Conservation (phyloP, 2,329 filamentous ascomycete species). For the Neopestalotiopsis sp. region DNA sequence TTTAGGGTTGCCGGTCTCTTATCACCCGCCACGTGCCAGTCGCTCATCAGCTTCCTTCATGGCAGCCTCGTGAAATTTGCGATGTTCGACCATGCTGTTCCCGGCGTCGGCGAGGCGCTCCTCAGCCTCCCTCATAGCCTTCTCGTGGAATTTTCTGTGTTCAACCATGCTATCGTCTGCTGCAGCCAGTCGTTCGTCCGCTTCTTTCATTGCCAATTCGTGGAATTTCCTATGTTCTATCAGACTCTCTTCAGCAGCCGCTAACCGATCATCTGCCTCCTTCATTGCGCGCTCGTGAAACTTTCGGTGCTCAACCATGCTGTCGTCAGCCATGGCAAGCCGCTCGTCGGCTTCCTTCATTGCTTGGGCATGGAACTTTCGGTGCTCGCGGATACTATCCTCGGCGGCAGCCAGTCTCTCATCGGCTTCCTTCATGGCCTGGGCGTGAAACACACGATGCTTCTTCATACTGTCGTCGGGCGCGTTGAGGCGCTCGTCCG, state of each 20-base stretch:
- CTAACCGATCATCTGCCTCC: conserved; percentile 12
- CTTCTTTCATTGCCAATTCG: conserved; percentile 11
- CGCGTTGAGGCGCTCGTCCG: conserved; percentile 8
- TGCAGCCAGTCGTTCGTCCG: conserved; percentile 8
- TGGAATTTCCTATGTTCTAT: conserved; percentile 1
- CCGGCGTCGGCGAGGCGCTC: background rate
- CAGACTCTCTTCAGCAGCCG: conserved; percentile 5
- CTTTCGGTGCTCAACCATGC: conserved; percentile 10
- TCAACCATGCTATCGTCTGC: conserved; percentile 5
- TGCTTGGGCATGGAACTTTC: conserved; percentile 10
- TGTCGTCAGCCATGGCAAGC: background rate
- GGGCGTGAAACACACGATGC: conserved; percentile 6
- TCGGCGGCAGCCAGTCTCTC: conserved; percentile 8
- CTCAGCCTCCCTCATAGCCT: conserved; percentile 12
- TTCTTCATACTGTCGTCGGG: conserved; percentile 9
- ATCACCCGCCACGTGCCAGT: conserved; percentile 3
- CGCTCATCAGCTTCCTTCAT: conserved; percentile 15
- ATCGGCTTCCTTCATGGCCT: conserved; percentile 13
- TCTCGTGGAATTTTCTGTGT: conserved; percentile 5
- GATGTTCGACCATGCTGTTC: conserved; percentile 6
- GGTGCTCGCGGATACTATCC: background rate
- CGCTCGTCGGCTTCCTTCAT: conserved; percentile 16
- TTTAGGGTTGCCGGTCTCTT: background rate
- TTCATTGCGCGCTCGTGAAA: conserved; percentile 16
- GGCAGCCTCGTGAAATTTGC: conserved; percentile 3